Evolutionary conservation across 2,329 filamentous ascomycete species (phyloP), one percentile per base, ranked within the genome.

Genomic region (Clarireedia monteithiana): DNA sequence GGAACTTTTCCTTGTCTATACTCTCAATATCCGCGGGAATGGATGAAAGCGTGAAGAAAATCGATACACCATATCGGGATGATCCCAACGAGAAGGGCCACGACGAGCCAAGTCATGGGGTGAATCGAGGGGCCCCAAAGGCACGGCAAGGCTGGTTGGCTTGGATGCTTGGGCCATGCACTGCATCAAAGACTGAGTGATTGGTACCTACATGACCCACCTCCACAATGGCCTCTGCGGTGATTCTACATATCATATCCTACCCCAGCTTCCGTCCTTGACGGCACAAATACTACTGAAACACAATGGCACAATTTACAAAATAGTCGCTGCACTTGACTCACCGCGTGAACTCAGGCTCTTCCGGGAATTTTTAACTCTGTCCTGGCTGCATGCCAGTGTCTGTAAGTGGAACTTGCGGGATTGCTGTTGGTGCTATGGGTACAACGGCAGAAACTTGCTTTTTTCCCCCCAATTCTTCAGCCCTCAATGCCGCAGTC

Each of bases 1-100:
- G 88, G 3, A 74, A 82, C 3, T 91, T 91, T 62, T 75, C 73
- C 3, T 67, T 88, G 4, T 72, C 75, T 1, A 69, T 88, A 57
- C 69, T 69, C 30, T 81, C 79, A 1, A 79, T 86, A 56, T 74
- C 77, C 12, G 80, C 78, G 7, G 64, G 74, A 55, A 60, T 56
- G 42, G 60, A 34, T 9, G 14, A 58, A 24, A 39, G 12, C 14
- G 23, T 44, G 9, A 30, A 50, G 14, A 50, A 45, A 17, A 55
- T 38, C 14, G 15, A 39, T 36, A 47, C 39, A 15, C 59, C 47
- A 38, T 64, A 64, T 57, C 58, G 50, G 49, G 62, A 67, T 42
- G 50, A 60, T 50, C 62, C 60, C 23, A 47, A 48, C 26, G 54
- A 53, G 24, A 55, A 45, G 42, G 10, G 24, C 6, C 4, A 39